Evolutionary conservation across 495 filamentous ascomycete genomes (phyloP).

Genomic region (Echria macrotheca): DNA sequence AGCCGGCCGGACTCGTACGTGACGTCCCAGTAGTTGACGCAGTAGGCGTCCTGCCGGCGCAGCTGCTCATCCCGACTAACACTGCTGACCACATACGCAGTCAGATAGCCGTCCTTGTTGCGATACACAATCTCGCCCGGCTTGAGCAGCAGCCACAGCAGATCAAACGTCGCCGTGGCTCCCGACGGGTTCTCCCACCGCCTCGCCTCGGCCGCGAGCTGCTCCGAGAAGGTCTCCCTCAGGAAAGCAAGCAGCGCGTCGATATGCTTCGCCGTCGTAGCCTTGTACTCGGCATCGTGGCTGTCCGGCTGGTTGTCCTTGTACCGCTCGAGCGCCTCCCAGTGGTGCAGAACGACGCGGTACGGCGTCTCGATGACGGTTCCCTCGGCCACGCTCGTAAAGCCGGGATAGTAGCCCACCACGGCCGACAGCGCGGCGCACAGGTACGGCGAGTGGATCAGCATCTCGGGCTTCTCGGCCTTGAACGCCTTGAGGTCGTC

Average conservation of each 20-base stretch:
- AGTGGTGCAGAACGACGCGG: conserved; percentile 32
- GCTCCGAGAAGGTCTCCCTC: conserved; percentile 17
- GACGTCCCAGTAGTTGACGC: conserved; percentile 32
- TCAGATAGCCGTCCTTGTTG: conserved; percentile 24
- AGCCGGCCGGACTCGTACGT: conserved; percentile 20
- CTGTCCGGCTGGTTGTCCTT: conserved; percentile 26
- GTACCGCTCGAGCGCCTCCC: conserved; percentile 27
- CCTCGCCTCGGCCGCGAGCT: conserved; percentile 26
- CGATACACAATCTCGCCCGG: conserved; percentile 34
- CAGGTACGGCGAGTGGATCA: conserved; percentile 34
- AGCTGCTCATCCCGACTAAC: conserved; percentile 3
- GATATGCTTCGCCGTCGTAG: conserved; percentile 32
- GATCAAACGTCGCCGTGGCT: conserved; percentile 30
- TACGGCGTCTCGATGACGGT: conserved; percentile 31
- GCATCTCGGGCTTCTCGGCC: conserved; percentile 27
- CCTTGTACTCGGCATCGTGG: conserved; percentile 28
- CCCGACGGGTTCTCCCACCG: conserved; percentile 21
- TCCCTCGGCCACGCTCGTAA: conserved; percentile 20
- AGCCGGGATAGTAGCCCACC: conserved; percentile 28
- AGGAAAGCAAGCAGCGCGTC: conserved; percentile 36
- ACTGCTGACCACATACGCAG: conserved; percentile 27
- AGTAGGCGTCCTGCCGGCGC: conserved; percentile 12
- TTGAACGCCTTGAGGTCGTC: conserved; percentile 4
- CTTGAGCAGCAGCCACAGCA: conserved; percentile 33
- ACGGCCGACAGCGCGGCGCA: conserved; percentile 35